phyloP scores from a whole-genome alignment of 2,329 filamentous ascomycete species.

The Arthroderma sp. region DNA sequence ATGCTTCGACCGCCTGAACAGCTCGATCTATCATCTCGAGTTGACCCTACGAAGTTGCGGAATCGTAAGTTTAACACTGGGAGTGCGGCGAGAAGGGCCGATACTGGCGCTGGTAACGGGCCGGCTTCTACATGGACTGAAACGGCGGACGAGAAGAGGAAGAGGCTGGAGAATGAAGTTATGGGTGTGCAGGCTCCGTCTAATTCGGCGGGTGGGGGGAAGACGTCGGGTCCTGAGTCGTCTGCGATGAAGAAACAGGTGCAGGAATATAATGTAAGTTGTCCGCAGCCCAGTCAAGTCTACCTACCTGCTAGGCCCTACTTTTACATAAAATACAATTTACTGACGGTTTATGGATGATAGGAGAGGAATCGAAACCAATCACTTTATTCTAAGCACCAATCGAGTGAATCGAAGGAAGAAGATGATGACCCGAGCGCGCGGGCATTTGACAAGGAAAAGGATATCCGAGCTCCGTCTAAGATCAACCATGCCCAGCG shows the following conservation, averaged over 20 bases:
- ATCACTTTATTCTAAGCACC: slow-evolving; percentile 11
- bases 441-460: slow-evolving; percentile 77
- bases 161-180: slow-evolving; percentile 65
- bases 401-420: slow-evolving; percentile 35
- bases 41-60: slow-evolving; percentile 70
- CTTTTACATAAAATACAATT: neutral
- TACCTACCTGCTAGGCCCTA: neutral
- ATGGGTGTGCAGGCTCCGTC: slow-evolving; percentile 48
- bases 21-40: slow-evolving; percentile 40
- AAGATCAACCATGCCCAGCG: slow-evolving; percentile 61
- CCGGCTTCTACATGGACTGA: slow-evolving; percentile 60
- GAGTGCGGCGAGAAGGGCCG: slow-evolving; percentile 38
- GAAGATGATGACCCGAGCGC: slow-evolving; percentile 85
- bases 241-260: slow-evolving; percentile 4
- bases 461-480: slow-evolving; percentile 72
- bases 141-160: slow-evolving; percentile 72
- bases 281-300: neutral
- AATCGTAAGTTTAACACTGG: slow-evolving; percentile 68
- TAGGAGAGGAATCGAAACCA: slow-evolving; percentile 11
- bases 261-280: slow-evolving; percentile 13
- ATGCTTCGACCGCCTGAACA: slow-evolving; percentile 57
- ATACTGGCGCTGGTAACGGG: slow-evolving; percentile 27
- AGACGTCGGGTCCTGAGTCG: slow-evolving; percentile 1
- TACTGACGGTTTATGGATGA: neutral
- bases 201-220: slow-evolving; percentile 1